phyloP scores from a whole-genome alignment of 495 filamentous ascomycete species.

The Penicillium alfredii region DNA sequence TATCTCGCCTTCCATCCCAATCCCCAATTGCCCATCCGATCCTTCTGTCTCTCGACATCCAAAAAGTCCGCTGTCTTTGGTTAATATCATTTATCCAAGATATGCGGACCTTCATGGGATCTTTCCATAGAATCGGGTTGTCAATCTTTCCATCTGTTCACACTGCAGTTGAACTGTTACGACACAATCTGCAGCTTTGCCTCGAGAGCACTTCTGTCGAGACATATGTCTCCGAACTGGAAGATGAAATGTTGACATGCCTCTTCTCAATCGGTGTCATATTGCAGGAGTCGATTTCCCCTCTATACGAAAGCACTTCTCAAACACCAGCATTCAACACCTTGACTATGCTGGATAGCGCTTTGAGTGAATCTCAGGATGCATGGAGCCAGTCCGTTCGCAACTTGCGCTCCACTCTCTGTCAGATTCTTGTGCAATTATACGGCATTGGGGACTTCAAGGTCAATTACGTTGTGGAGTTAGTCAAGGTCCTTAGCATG shows the following conservation, averaged over 20 bases:
- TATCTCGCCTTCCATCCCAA: constrained; percentile 2
- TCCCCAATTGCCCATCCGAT: constrained; percentile 2
- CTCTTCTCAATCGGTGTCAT: constrained; percentile 22
- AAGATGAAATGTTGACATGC: constrained; percentile 17
- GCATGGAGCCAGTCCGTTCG: constrained; percentile 14
- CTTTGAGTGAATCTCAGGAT: constrained; percentile 3
- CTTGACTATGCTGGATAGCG: constrained; percentile 11
- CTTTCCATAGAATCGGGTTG: constrained; percentile 14
- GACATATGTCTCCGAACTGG: not conserved
- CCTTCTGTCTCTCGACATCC: constrained; percentile 10
- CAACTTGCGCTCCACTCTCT: constrained; percentile 14
- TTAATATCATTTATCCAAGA: constrained; percentile 30
- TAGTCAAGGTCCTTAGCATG: constrained; percentile 17
- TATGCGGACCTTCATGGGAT: constrained; percentile 25
- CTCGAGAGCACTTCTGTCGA: not conserved
- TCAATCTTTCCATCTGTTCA: constrained; percentile 12
- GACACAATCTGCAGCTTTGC: constrained; percentile 10
- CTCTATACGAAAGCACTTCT: not conserved
- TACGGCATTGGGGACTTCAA: constrained; percentile 8
- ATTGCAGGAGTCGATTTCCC: constrained; percentile 23
- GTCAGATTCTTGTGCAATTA: constrained; percentile 8
- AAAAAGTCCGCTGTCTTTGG: constrained; percentile 17
- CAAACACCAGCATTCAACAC: constrained; percentile 2
- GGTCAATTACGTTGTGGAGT: constrained; percentile 16
- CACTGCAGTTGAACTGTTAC: constrained; percentile 17